phyloP scores from a whole-genome alignment of 2,329 filamentous ascomycete species.

The Xylariaceae sp. region DNA sequence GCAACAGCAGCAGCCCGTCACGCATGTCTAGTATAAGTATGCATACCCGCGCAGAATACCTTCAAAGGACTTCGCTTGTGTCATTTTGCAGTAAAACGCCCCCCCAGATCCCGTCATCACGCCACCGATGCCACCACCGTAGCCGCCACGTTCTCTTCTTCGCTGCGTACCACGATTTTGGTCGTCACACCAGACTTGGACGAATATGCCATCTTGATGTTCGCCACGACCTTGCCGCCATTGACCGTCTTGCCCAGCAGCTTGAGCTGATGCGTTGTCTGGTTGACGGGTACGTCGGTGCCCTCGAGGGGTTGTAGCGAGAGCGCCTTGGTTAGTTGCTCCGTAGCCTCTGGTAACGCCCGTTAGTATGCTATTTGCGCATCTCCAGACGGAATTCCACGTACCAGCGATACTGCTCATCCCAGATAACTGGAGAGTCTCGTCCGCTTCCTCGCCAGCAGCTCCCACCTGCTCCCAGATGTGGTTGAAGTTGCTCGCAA shows the following conservation, averaged over 20 bases:
- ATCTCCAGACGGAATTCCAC: slow-evolving; percentile 25
- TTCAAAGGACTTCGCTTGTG: slow-evolving; percentile 22
- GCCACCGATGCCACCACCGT: slow-evolving; percentile 79
- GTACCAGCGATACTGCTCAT: slow-evolving; percentile 89
- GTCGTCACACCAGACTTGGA: slow-evolving; percentile 90
- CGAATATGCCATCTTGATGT: slow-evolving; percentile 88
- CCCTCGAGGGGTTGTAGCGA: slow-evolving; percentile 92
- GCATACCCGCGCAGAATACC: slow-evolving; percentile 16
- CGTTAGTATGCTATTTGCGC: slow-evolving; percentile 5
- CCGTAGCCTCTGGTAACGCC: slow-evolving; percentile 63
- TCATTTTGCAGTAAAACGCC: slow-evolving; percentile 25
- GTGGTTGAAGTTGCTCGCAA: slow-evolving; percentile 90
- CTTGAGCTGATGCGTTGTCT: slow-evolving; percentile 89
- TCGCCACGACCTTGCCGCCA: slow-evolving; percentile 80
- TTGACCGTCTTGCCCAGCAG: slow-evolving; percentile 91
- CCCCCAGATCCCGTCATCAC: slow-evolving; percentile 38
- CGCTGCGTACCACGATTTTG: slow-evolving; percentile 85
- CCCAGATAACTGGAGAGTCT: slow-evolving; percentile 80
- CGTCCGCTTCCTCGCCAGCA: slow-evolving; percentile 80
- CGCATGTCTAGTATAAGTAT: slow-evolving; percentile 20
- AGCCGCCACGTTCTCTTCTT: slow-evolving; percentile 84
- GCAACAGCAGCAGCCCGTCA: slow-evolving; percentile 1
- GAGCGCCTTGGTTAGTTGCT: slow-evolving; percentile 77
- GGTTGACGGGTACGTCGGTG: slow-evolving; percentile 81
- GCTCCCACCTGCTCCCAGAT: slow-evolving; percentile 91